Base-by-base conservation (phyloP, 202 grass and related monocot species). In the Dendrocalamus latiflorus region DNA sequence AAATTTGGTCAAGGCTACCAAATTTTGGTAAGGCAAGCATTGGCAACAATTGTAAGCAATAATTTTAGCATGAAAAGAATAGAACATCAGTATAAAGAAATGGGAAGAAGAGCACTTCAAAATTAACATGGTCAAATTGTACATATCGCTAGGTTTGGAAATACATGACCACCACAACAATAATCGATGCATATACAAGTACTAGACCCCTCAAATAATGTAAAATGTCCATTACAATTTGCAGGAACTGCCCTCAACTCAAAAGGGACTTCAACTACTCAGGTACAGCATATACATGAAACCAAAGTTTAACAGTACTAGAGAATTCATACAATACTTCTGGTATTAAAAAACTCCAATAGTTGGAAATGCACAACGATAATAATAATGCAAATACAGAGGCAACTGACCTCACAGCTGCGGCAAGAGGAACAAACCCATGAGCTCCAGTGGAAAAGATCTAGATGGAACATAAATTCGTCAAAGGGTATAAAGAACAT, bases 401-500 rank as follows among this genome's bases (percentile, higher is more conserved):
- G 61, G 66, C 20, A 81, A 80, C 89, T 2, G 16, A 98, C 95
- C 95, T 95, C 95, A 86, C 96, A 99, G 30, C 50, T 95, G 66
- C 87, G 91, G 68, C 96, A 99, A 62, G 93, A 94, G 1, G 93
- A 84, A 55, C 96, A 99, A 48, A 82, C 70, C 96, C 96, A 99
- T 51, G 89, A 91, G 81, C 58, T 87, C 93, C 93, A 94, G 76
- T 94, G 89, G 74, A 99, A 95, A 74, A 99, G 88, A 90, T 99
- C 96, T 99, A 89, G 41, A 89, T 44, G 44, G 15, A 74, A 74
- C 14, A 67, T 49, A 86, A 82, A 84, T 33, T 72, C 59, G 80
- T 84, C 44, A 88, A 80, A 76, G 10, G n/a, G 54, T 65, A 44
- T 56, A 80, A 17, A 75, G n/a, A n/a, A n/a, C n/a, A 7, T 50